These are phyloP conservation scores for Coriolopsis trogii DNA, from an alignment of 1,284 basidiomycete species.

Conservation along the genomic window DNA sequence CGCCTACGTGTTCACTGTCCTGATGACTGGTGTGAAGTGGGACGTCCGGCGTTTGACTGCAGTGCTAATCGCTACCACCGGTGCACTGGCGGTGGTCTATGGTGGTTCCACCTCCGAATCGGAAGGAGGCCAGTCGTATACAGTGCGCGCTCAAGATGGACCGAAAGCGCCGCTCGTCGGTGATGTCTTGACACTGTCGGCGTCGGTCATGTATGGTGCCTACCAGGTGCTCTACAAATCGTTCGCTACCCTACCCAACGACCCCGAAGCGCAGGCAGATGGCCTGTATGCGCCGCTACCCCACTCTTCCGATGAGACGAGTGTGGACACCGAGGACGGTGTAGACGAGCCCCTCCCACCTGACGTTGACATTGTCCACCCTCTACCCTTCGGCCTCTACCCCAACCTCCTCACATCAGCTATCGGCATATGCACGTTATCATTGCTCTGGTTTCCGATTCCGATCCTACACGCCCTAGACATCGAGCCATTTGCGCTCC, in stretches of 20 bases:
- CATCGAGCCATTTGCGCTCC: conserved; percentile 63
- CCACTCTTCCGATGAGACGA: conserved; percentile 23
- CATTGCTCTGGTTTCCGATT: conserved; percentile 71
- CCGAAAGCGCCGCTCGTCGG: conserved; percentile 69
- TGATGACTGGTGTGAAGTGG: conserved; percentile 62
- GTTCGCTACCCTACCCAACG: conserved; percentile 66
- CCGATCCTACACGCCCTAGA: conserved; percentile 66
- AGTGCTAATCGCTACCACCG: conserved; percentile 75
- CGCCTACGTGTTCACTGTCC: conserved; percentile 73
- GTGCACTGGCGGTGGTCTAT: conserved; percentile 76
- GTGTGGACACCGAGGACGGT: conserved; percentile 15
- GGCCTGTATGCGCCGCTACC: conserved; percentile 49
- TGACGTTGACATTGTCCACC: conserved; percentile 42
- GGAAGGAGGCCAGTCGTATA: conserved; percentile 9
- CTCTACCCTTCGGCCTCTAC: conserved; percentile 78
- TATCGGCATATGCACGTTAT: conserved; percentile 68
- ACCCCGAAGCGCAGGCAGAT: conserved; percentile 43
- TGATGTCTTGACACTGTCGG: conserved; percentile 70
- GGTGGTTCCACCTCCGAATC: conserved; percentile 53
- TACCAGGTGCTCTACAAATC: conserved; percentile 86
- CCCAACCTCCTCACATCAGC: conserved; percentile 72
- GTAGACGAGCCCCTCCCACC: conserved; percentile 32
- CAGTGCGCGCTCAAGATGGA: conserved; percentile 12
- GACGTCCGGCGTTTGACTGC: conserved; percentile 63
- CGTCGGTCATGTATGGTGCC: conserved; percentile 68